A percentile compares a stretch with the other conserved stretches of the same genome.
Conservation (phyloP, 1,139 yeast species). For the Taphrina sp. region DNA sequence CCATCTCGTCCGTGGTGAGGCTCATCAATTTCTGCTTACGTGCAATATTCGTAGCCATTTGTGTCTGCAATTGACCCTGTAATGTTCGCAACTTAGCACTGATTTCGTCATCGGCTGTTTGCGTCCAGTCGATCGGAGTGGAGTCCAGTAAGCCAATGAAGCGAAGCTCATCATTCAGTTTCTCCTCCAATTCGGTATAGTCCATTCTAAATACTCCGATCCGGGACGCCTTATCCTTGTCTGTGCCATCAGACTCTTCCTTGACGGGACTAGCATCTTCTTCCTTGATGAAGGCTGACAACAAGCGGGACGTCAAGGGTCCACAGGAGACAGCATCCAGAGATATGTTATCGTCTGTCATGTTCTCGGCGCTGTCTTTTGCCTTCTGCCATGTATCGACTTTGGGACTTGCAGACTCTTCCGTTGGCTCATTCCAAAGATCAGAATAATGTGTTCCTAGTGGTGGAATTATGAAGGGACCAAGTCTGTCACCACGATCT, state of each 20-base stretch:
- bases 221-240: constrained; percentile 38
- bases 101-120: constrained; percentile 91
- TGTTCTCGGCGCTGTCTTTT: constrained; percentile 55
- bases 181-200: constrained; percentile 77
- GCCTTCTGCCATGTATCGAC: constrained; percentile 19
- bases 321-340: constrained; percentile 82
- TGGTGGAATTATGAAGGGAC: constrained; percentile 63
- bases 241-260: constrained; percentile 38
- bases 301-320: constrained; percentile 78
- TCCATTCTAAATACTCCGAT: constrained; percentile 48
- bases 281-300: constrained; percentile 72
- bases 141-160: constrained; percentile 89
- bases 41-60: constrained; percentile 62
- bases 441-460: constrained; percentile 79
- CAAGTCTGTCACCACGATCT: constrained; percentile 46
- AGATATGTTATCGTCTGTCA: constrained; percentile 66
- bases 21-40: constrained; percentile 69
- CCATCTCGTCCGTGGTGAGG: constrained; percentile 80
- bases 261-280: constrained; percentile 46
- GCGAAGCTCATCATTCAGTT: constrained; percentile 79
- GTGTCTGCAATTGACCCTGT: constrained; percentile 65
- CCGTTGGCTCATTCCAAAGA: constrained; percentile 83
- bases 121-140: constrained; percentile 48
- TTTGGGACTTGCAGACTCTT: constrained; percentile 34
- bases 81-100: constrained; percentile 75